phyloP scores from a whole-genome alignment of 768 basidiomycete species.

The Podaxis sp. region DNA sequence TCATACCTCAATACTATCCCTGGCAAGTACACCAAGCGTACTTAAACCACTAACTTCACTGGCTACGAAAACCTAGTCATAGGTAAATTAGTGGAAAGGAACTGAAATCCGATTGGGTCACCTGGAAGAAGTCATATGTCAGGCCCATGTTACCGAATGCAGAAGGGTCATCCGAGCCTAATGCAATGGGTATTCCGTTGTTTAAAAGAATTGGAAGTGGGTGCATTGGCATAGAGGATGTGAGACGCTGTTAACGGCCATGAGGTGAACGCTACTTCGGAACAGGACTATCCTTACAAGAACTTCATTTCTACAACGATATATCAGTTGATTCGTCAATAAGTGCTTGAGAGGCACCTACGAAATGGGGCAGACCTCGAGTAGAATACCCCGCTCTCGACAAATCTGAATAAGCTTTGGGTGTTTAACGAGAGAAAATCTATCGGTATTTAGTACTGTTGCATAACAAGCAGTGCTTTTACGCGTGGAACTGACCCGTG shows the following conservation, averaged over 20 bases:
- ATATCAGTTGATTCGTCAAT: not conserved
- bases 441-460: slow-evolving; percentile 20
- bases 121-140: slow-evolving; percentile 76
- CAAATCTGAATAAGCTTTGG: slow-evolving; percentile 70
- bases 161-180: slow-evolving; percentile 74
- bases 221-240: slow-evolving; percentile 79
- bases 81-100: not conserved
- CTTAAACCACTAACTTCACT: slow-evolving; percentile 66
- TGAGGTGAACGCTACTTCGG: not conserved
- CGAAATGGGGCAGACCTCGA: slow-evolving; percentile 65
- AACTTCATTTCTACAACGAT: slow-evolving; percentile 59
- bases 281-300: slow-evolving; percentile 39
- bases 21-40: slow-evolving; percentile 59
- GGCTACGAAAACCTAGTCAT: slow-evolving; percentile 47
- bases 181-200: slow-evolving; percentile 66
- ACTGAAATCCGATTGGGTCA: not conserved
- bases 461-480: not conserved
- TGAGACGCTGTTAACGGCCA: slow-evolving; percentile 51
- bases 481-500: slow-evolving; percentile 54
- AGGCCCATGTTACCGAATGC: slow-evolving; percentile 77
- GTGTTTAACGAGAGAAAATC: slow-evolving; percentile 76
- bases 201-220: slow-evolving; percentile 71
- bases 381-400: slow-evolving; percentile 55
- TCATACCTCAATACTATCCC: slow-evolving; percentile 61
- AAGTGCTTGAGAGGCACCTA: not conserved